Percentiles rank a stretch among this genome's conserved stretches.
Conservation (phyloP, 768 basidiomycete species). For the Suillus clintonianus region DNA sequence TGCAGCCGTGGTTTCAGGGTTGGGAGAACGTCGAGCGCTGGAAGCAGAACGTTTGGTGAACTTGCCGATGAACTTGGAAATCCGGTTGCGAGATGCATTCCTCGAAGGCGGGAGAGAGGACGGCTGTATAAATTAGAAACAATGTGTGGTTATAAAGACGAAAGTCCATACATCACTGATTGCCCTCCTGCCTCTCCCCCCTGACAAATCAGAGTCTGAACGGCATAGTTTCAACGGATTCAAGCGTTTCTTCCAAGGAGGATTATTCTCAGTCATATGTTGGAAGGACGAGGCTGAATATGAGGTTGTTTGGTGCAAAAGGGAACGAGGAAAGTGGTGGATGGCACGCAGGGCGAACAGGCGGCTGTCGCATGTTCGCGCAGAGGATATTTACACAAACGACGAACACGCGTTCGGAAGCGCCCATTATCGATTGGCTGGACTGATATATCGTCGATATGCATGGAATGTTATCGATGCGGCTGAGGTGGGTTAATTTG, state of each 20-base stretch:
- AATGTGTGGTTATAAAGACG: background rate
- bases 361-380: background rate
- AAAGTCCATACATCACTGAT: background rate
- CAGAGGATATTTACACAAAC: background rate
- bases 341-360: background rate
- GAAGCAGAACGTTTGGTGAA: background rate
- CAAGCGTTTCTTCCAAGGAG: background rate
- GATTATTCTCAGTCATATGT: background rate
- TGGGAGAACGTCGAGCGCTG: background rate
- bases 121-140: background rate
- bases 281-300: too few species aligned
- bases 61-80: background rate
- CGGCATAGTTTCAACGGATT: too few species aligned
- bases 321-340: background rate
- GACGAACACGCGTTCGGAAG: background rate
- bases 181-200: background rate
- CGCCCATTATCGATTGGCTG: background rate
- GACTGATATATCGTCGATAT: too few species aligned
- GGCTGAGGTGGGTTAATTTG: too few species aligned
- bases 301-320: too few species aligned
- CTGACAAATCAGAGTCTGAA: background rate
- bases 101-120: background rate
- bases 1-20: background rate
- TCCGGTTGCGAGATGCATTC: background rate
- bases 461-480: too few species aligned